Evolutionary conservation across 306 rosid genomes (phyloP).

Genomic region (Quercus rubra): DNA sequence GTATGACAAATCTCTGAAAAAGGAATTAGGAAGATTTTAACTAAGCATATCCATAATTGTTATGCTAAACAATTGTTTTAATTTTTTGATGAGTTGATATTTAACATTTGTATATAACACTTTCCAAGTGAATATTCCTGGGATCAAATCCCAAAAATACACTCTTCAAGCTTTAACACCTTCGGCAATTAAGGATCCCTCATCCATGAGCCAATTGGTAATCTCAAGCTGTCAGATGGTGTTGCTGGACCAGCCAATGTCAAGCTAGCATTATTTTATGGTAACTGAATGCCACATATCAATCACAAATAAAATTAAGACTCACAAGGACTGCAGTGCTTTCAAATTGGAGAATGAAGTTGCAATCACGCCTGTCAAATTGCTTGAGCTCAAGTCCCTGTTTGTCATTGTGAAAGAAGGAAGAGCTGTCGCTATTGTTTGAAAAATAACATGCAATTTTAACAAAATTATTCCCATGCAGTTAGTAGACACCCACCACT

Average conservation of each 20-base stretch:
- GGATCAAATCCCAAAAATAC: background rate
- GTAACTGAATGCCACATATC: background rate
- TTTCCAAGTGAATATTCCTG: background rate
- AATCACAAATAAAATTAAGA: background rate
- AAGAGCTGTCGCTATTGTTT: no score
- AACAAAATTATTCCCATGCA: no score
- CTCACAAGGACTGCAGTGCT: background rate
- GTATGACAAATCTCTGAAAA: constrained; percentile 40
- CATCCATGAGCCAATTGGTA: background rate
- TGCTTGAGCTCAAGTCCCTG: background rate
- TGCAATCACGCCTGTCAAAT: constrained; percentile 10
- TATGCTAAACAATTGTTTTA: no score
- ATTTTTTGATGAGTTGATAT: accelerated
- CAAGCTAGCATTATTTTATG: background rate
- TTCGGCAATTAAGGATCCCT: no score
- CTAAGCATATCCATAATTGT: no score
- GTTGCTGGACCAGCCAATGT: background rate
- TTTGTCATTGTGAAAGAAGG: no score
- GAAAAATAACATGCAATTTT: no score
- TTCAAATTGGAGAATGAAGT: constrained; percentile 10
- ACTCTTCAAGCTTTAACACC: background rate
- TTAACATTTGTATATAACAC: background rate
- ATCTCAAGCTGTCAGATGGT: background rate
- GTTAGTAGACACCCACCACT: no score
- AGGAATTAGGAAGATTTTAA: background rate